Percentiles rank a stretch among this genome's conserved stretches.
phyloP scores from a whole-genome alignment of 805 yeast species.

The Lachancea kluyveri region DNA sequence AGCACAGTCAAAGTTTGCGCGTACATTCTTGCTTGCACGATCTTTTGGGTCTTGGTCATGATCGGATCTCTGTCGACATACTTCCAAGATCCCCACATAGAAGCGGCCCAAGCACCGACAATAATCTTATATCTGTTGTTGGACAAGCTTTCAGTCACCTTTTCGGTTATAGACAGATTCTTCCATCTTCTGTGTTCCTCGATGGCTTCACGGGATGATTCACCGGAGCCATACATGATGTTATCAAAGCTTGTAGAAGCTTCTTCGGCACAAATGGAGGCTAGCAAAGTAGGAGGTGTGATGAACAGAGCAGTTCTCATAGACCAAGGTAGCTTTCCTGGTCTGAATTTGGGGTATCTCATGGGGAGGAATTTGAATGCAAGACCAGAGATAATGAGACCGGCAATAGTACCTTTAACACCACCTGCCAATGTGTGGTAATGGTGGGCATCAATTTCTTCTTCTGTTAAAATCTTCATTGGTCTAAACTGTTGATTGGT shows the following conservation, averaged over 20 bases:
- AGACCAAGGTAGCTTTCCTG: conserved; percentile 42
- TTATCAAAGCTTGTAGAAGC: conserved; percentile 64
- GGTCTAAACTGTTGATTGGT: too few species aligned
- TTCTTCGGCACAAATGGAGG: conserved; percentile 64
- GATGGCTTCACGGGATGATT: conserved; percentile 32
- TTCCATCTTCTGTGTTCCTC: conserved; percentile 50
- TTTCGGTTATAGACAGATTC: conserved; percentile 41
- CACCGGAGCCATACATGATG: conserved; percentile 46
- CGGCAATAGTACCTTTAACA: conserved; percentile 50
- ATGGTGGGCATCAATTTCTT: conserved; percentile 62
- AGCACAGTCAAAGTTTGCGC: conserved; percentile 79
- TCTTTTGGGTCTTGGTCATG: conserved; percentile 71
- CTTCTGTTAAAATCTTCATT: conserved; percentile 64
- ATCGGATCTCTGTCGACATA: conserved; percentile 65
- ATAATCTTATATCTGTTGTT: conserved; percentile 62
- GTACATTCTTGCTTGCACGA: conserved; percentile 86
- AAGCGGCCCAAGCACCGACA: conserved; percentile 72
- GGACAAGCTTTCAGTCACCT: conserved; percentile 41
- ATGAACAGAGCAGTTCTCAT: conserved; percentile 60
- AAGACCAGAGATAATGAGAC: conserved; percentile 50
- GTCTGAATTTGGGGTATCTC: conserved; percentile 39
- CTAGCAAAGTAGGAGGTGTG: conserved; percentile 57
- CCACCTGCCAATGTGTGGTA: conserved; percentile 56
- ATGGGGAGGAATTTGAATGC: conserved; percentile 46
- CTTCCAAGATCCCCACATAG: conserved; percentile 75